Conservation (phyloP, 208 protist species). For the Acanthamoeba sp. region DNA sequence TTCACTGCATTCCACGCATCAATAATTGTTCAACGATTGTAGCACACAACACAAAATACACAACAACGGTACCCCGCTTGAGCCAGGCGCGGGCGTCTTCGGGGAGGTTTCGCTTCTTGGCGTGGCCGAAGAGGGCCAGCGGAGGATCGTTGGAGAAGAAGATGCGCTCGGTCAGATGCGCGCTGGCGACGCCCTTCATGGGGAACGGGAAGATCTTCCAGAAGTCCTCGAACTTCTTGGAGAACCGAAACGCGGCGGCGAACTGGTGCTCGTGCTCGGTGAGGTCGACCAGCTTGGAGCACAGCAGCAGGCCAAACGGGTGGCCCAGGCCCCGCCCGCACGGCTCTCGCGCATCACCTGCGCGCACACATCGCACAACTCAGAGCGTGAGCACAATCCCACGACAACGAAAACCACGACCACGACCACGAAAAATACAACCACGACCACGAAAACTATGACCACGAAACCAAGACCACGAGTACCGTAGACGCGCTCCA, state of each 20-base stretch:
- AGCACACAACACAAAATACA: background rate
- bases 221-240: slow-evolving; percentile 74
- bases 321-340: slow-evolving; percentile 53
- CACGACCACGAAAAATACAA: background rate
- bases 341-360: slow-evolving; percentile 67
- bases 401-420: background rate
- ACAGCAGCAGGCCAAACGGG: slow-evolving; percentile 67
- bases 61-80: slow-evolving; percentile 6
- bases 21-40: background rate
- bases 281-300: slow-evolving; percentile 64
- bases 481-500: slow-evolving; percentile 70
- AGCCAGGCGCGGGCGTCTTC: slow-evolving; percentile 58
- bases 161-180: slow-evolving; percentile 56
- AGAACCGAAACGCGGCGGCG: slow-evolving; percentile 69
- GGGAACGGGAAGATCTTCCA: slow-evolving; percentile 73
- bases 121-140: slow-evolving; percentile 46
- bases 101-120: background rate
- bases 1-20: background rate
- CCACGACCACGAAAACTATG: background rate
- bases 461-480: background rate
- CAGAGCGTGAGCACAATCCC: background rate
- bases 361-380: background rate
- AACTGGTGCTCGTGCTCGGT: slow-evolving; percentile 59
- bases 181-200: background rate
- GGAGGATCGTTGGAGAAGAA: slow-evolving; percentile 73